Percentiles rank a stretch among this genome's conserved stretches.
Evolutionary conservation across 1,139 yeast genomes (phyloP).

Genomic region (Saccharomyces pastorianus): DNA sequence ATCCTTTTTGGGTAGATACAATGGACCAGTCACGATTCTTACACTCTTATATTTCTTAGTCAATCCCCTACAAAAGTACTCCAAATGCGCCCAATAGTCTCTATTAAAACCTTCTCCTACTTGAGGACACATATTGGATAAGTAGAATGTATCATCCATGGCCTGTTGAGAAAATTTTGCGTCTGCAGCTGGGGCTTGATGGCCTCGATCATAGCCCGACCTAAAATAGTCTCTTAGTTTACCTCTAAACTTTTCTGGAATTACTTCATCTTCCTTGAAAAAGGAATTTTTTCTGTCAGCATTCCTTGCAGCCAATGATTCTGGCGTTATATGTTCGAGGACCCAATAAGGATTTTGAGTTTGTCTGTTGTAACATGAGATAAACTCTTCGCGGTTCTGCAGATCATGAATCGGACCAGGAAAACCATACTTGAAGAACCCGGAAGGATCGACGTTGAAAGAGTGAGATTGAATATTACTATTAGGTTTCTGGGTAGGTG

Average conservation of each 20-base stretch:
- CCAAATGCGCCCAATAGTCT: constrained; percentile 96
- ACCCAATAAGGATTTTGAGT: constrained; percentile 87
- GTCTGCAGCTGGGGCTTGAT: constrained; percentile 96
- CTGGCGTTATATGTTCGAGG: constrained; percentile 83
- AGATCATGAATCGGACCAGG: constrained; percentile 93
- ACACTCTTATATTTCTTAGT: constrained; percentile 64
- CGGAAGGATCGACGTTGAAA: constrained; percentile 52
- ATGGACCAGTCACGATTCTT: constrained; percentile 86
- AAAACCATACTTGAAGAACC: constrained; percentile 78
- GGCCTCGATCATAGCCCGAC: constrained; percentile 95
- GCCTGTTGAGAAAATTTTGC: constrained; percentile 85
- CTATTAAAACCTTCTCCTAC: constrained; percentile 96
- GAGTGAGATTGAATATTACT: constrained; percentile 18
- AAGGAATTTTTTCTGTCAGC: constrained; percentile 75
- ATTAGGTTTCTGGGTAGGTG: background rate
- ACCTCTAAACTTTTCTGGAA: constrained; percentile 72
- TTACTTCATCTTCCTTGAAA: constrained; percentile 78
- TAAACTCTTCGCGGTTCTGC: constrained; percentile 62
- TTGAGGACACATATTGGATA: constrained; percentile 92
- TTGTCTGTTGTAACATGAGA: constrained; percentile 79
- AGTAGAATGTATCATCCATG: constrained; percentile 86
- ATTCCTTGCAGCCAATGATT: constrained; percentile 44
- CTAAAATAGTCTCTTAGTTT: constrained; percentile 79
- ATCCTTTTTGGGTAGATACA: constrained; percentile 71
- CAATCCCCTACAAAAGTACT: constrained; percentile 74